A percentile compares a stretch with the other conserved stretches of the same genome.
These are phyloP conservation scores for Neltuma alba DNA, from an alignment of 306 rosid species.

Conservation along the genomic window DNA sequence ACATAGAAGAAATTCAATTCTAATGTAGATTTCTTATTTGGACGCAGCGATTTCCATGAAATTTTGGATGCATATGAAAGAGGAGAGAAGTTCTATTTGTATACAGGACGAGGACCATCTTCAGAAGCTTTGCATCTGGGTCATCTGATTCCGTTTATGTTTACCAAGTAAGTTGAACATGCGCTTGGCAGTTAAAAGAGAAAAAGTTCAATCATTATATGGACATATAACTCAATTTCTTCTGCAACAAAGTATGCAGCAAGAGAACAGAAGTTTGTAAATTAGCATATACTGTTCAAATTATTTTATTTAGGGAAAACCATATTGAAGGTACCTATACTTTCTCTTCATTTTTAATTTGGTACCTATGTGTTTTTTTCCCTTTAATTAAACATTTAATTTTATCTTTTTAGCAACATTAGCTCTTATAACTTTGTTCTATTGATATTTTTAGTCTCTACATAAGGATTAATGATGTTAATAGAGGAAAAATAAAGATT, in stretches of 20 bases:
- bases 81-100: constrained; percentile 86
- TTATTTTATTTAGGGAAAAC: too few relatives aligned
- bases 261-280: neutral
- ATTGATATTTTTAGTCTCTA: too few relatives aligned
- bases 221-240: neutral
- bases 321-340: too few relatives aligned
- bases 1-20: neutral
- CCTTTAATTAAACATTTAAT: too few relatives aligned
- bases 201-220: too few relatives aligned
- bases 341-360: too few relatives aligned
- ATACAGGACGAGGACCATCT: constrained; percentile 93
- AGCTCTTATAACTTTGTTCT: too few relatives aligned
- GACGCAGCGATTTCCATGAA: constrained; percentile 69
- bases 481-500: too few relatives aligned
- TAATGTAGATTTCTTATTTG: neutral
- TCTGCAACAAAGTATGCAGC: neutral
- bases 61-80: constrained; percentile 71
- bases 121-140: constrained; percentile 96
- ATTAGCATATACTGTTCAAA: neutral
- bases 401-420: too few relatives aligned
- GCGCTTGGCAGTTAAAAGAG: neutral
- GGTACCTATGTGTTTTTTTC: too few relatives aligned
- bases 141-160: constrained; percentile 91
- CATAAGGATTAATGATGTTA: too few relatives aligned
- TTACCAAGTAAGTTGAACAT: constrained; percentile 63